Conservation (phyloP, 306 rosid genomes). For the Fagus crenata region DNA sequence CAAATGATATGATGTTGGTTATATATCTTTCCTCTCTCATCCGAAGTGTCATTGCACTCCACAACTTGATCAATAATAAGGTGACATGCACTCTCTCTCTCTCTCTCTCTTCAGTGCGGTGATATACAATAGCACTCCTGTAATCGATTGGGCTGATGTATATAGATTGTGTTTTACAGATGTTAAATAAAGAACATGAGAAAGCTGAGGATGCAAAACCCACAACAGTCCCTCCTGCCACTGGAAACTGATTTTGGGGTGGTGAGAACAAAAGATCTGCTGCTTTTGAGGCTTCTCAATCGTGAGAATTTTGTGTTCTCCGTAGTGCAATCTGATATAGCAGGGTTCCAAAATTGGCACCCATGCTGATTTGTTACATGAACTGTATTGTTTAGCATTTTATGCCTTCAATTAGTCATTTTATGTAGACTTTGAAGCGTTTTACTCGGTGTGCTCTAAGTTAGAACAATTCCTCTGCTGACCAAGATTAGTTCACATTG, state of each 20-base stretch:
- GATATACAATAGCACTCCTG: background rate
- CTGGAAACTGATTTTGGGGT: constrained; percentile 33
- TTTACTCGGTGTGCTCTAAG: background rate
- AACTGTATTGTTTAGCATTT: background rate
- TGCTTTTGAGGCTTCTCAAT: constrained; percentile 22
- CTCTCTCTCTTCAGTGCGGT: background rate
- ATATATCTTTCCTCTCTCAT: constrained; percentile 61
- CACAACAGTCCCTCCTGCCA: constrained; percentile 27
- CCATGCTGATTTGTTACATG: background rate
- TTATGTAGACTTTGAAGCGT: background rate
- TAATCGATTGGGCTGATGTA: background rate
- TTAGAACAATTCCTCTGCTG: background rate
- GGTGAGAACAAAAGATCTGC: constrained; percentile 1
- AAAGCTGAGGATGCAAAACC: constrained; percentile 61
- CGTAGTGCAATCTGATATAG: background rate
- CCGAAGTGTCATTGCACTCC: constrained; percentile 66
- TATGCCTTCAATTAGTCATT: background rate
- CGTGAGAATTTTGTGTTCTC: constrained; percentile 33
- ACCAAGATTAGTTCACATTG: background rate
- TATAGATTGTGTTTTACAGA: constrained; percentile 31
- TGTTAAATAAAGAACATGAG: constrained; percentile 60
- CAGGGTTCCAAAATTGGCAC: background rate
- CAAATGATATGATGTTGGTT: constrained; percentile 69
- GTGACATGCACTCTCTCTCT: constrained; percentile 17
- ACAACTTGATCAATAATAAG: constrained; percentile 71